Evolutionary conservation across 805 yeast species (phyloP).

Genomic region (Komagataella kurtzmanii): DNA sequence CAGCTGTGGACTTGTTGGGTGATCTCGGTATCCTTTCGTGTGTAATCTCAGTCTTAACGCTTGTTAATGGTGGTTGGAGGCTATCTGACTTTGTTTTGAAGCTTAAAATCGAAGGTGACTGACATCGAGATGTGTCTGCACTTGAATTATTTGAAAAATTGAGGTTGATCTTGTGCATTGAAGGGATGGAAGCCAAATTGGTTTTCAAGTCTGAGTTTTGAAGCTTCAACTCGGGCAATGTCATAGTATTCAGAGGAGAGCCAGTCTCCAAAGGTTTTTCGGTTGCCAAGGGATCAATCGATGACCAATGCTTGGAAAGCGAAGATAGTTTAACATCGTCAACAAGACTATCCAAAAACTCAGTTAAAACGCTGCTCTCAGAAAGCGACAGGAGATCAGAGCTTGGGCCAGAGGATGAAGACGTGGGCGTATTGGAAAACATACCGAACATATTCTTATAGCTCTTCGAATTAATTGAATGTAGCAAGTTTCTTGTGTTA

Average conservation of each 20-base stretch:
- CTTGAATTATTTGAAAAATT: not conserved
- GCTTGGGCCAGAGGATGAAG: not conserved
- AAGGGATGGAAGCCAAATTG: slow-evolving; percentile 1
- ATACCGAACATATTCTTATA: slow-evolving; percentile 5
- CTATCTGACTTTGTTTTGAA: not conserved
- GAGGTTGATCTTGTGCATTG: slow-evolving; percentile 1
- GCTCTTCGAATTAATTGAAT: slow-evolving; percentile 14
- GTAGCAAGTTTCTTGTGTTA: slow-evolving; percentile 15
- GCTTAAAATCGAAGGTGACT: not conserved
- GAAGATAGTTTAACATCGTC: slow-evolving; percentile 15
- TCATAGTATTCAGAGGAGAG: not conserved
- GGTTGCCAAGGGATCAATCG: slow-evolving; percentile 14
- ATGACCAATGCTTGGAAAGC: slow-evolving; percentile 17
- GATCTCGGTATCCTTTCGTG: not conserved
- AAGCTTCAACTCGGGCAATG: slow-evolving; percentile 1
- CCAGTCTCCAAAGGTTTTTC: not conserved
- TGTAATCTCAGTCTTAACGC: not conserved
- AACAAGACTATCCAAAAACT: slow-evolving; percentile 21
- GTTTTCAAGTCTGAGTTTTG: not conserved
- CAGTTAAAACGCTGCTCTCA: slow-evolving; percentile 20
- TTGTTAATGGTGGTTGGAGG: not conserved
- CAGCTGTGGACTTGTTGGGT: not conserved
- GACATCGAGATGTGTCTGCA: not conserved
- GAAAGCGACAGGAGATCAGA: slow-evolving; percentile 17
- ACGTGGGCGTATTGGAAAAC: not conserved